A percentile compares a stretch with the other conserved stretches of the same genome.
Conservation (phyloP, 768 basidiomycete genomes). For the Xerocomellus dryophilus region DNA sequence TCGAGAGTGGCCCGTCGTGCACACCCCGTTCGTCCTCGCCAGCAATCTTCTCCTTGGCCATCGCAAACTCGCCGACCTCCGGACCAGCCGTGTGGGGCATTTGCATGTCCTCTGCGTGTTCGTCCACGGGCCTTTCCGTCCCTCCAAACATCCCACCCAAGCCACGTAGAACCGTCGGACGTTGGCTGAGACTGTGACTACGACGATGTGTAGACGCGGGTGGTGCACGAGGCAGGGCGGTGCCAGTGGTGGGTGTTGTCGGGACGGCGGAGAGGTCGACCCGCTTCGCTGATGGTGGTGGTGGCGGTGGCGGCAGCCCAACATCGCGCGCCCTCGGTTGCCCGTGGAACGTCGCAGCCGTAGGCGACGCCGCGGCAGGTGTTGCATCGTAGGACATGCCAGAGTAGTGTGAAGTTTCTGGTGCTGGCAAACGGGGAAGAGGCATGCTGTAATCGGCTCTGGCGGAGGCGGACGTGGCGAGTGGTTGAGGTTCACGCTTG, state of each 20-base stretch:
- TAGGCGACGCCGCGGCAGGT: conserved; percentile 50
- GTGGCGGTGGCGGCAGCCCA: conserved; percentile 43
- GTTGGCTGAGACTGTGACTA: conserved; percentile 80
- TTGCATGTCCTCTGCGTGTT: conserved; percentile 39
- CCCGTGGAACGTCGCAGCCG: conserved; percentile 52
- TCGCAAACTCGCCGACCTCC: conserved; percentile 54
- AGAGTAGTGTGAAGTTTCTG: conserved; percentile 77
- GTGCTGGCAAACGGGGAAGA: conserved; percentile 75
- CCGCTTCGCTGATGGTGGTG: conserved; percentile 23
- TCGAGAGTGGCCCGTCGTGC: conserved; percentile 40
- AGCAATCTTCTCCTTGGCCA: conserved; percentile 33
- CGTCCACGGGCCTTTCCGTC: conserved; percentile 38
- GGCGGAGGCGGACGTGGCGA: conserved; percentile 29
- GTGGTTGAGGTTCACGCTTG: conserved; percentile 31
- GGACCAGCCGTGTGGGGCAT: conserved; percentile 65
- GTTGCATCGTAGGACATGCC: conserved; percentile 74
- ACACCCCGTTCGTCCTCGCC: conserved; percentile 25
- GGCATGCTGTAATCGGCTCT: conserved; percentile 81
- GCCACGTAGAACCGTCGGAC: conserved; percentile 52
- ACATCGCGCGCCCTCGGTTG: conserved; percentile 67
- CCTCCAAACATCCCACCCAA: conserved; percentile 63
- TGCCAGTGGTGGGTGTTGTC: conserved; percentile 27
- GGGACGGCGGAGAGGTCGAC: conserved; percentile 27
- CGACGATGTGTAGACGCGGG: conserved; percentile 76
- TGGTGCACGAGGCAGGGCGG: conserved; percentile 59